Base-by-base conservation (phyloP, 352 stramenopile species). In the Halophytophthora batemanensis region DNA sequence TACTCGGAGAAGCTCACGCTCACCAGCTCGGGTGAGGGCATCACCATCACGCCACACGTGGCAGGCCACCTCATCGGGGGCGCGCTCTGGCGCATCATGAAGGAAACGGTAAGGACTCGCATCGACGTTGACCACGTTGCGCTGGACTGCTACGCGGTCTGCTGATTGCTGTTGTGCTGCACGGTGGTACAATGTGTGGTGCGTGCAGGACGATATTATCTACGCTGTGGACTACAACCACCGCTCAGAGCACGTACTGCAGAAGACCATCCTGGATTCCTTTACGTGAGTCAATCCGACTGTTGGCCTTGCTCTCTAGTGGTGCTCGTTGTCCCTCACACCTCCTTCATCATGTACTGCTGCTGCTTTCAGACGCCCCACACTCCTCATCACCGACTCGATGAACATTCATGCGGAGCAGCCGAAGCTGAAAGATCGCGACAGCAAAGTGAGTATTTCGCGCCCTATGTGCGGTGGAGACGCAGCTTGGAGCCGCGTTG, bases 41-140 rank as follows among this genome's bases (percentile, higher is more conserved):
- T 98, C 33, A 74, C 95, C 17, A 95, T 98, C 53, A 98, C 91
- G 36, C 90, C 96, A 13, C 93, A 98, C 54, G 77, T 96, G 10
- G 91, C 93, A 4, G 96, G 93, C 13, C 92, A 98, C 61, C 73
- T 98, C 29, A 96, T 98, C 37, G 96, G 96, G 8, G 96, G 93
- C 5, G 93, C 91, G 34, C 96, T 97, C 53, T 99, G 88, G 78
- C 80, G 90, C 56, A 89, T 98, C 21, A 70, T 90, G 56, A 97
- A 98, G 69, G 95, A 98, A 62, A 98, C 95, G 45, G 85, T 93
- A 34, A 14, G 46, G 10, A 21, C 19, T 18, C 2, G 11, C 1
- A 15, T 31, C 19, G 19, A 31, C 12, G 23, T 45, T 8, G 18
- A 19, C 31, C 21, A 14, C 13, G 21, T 45, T 48, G 15, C 22